phyloP scores from a whole-genome alignment of 2,329 filamentous ascomycete genomes.

The Colletotrichum trifolii region DNA sequence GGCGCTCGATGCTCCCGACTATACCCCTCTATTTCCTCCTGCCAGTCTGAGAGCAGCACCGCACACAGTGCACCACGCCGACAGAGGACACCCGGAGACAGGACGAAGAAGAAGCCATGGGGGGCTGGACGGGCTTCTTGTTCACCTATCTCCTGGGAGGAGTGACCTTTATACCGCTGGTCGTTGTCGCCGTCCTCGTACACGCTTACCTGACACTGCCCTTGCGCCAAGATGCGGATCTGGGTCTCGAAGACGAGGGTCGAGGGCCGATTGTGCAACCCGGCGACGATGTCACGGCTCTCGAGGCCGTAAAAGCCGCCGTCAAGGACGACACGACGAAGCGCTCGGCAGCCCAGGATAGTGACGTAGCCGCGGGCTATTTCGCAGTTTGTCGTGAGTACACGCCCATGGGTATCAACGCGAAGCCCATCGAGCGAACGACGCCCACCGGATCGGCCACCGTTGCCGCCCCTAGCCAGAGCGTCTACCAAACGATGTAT shows the following conservation, averaged over 20 bases:
- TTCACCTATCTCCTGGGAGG: conserved; percentile 86
- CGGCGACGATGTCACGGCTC: conserved; percentile 72
- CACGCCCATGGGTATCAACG: conserved; percentile 89
- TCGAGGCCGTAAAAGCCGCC: conserved; percentile 68
- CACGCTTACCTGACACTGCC: conserved; percentile 79
- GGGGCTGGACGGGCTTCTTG: conserved; percentile 68
- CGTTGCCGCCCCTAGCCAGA: conserved; percentile 83
- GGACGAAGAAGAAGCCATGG: conserved; percentile 52
- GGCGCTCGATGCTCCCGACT: conserved; percentile 31
- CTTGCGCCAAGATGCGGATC: conserved; percentile 53
- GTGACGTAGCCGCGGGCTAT: conserved; percentile 88
- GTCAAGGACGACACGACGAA: conserved; percentile 70
- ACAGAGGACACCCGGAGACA: conserved; percentile 9
- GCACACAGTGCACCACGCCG: conserved; percentile 21
- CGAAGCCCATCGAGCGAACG: conserved; percentile 87
- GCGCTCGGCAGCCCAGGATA: conserved; percentile 66
- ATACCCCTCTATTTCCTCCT: conserved; percentile 15
- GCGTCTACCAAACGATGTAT: conserved; percentile 99
- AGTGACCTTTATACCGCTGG: conserved; percentile 84
- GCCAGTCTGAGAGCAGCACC: conserved; percentile 28
- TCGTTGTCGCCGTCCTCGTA: conserved; percentile 69
- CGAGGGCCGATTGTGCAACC: conserved; percentile 58
- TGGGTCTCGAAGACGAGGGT: conserved; percentile 44
- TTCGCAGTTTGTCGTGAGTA: conserved; percentile 97
- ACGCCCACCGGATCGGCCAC: conserved; percentile 82